A percentile compares a stretch with the other conserved stretches of the same genome.
These are phyloP conservation scores for Chytriomyces confervae DNA, from an alignment of 192 early-diverging fungal species.

Conservation along the genomic window DNA sequence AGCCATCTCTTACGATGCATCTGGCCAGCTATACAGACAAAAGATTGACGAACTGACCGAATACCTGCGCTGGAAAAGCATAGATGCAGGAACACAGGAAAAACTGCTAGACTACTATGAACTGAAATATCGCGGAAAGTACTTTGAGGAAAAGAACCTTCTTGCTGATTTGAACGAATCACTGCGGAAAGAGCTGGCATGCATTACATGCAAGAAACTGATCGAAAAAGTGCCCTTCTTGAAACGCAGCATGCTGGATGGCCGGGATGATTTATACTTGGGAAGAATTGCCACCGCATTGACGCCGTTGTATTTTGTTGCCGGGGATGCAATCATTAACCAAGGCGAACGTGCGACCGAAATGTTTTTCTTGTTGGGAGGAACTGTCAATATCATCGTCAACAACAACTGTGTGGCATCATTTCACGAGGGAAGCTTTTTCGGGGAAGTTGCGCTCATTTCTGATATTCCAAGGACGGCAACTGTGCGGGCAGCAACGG, in stretches of 20 bases:
- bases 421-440: constrained; percentile 39
- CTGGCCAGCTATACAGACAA: constrained; percentile 30
- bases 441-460: constrained; percentile 42
- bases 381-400: constrained; percentile 34
- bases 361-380: constrained; percentile 45
- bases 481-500: constrained; percentile 21
- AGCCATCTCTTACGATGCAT: constrained; percentile 19
- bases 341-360: constrained; percentile 41
- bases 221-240: constrained; percentile 46
- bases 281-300: constrained; percentile 38
- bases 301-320: constrained; percentile 28
- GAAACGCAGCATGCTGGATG: constrained; percentile 31
- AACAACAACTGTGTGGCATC: constrained; percentile 27
- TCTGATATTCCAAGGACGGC: constrained; percentile 37
- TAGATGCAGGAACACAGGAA: neutral
- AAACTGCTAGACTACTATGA: constrained; percentile 41
- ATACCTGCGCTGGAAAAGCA: constrained; percentile 37
- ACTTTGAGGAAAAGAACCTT: constrained; percentile 33
- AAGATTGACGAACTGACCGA: constrained; percentile 44
- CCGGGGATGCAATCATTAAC: constrained; percentile 31
- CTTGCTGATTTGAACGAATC: constrained; percentile 37
- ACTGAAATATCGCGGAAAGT: constrained; percentile 43
- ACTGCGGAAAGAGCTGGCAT: constrained; percentile 40
- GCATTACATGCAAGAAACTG: constrained; percentile 34
- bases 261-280: constrained; percentile 36